Conservation (phyloP, 306 rosid species). For the Prunus mume region DNA sequence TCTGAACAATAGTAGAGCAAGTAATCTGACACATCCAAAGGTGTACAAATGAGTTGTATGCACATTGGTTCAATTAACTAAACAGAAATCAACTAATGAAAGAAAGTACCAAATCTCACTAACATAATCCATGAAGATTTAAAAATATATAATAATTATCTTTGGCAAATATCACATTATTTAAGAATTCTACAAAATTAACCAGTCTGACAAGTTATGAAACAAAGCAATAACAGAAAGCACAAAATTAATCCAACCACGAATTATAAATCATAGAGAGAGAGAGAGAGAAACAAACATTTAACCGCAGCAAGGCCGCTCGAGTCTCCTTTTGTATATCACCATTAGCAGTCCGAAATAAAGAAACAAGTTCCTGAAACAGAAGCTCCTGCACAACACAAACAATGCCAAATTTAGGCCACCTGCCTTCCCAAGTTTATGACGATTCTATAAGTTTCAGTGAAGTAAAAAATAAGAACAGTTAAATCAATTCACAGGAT, state of each 20-base stretch:
- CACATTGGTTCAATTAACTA: conserved; percentile 12
- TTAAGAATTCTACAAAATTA: not conserved
- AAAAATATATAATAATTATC: not conserved
- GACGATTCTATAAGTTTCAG: not conserved
- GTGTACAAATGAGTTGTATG: conserved; percentile 19
- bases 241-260: conserved; percentile 7
- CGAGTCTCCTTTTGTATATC: conserved; percentile 61
- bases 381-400: conserved; percentile 56
- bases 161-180: not conserved
- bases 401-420: conserved; percentile 17
- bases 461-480: not conserved
- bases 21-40: conserved; percentile 55
- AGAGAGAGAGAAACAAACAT: conserved; percentile 40
- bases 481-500: not conserved
- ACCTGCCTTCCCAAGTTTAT: not conserved
- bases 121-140: not conserved
- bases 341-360: conserved; percentile 56
- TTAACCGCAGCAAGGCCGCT: conserved; percentile 60
- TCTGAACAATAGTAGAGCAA: conserved; percentile 42
- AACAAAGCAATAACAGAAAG: not conserved
- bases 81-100: not conserved
- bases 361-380: conserved; percentile 55
- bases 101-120: not conserved
- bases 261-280: not conserved
- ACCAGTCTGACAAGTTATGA: not conserved